A percentile compares a stretch with the other conserved stretches of the same genome.
Evolutionary conservation across 2,329 filamentous ascomycete species (phyloP).

Genomic region (Sarocladium kiliense): DNA sequence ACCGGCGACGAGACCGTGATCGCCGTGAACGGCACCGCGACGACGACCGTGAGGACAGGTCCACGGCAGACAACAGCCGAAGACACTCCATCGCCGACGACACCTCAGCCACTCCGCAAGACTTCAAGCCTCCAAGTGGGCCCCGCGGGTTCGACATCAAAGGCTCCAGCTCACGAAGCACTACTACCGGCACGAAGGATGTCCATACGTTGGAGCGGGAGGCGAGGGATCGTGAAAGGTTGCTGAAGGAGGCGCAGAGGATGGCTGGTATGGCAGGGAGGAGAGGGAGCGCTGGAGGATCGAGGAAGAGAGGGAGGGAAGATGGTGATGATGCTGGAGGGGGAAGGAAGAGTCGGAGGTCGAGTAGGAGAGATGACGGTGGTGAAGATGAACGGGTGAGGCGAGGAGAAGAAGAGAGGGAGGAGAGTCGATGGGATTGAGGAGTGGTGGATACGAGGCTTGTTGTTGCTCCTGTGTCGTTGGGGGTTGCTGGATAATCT

Average conservation of each 20-base stretch:
- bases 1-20: constrained; percentile 23
- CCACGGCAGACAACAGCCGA: constrained; percentile 26
- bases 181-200: constrained; percentile 33
- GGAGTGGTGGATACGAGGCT: neutral
- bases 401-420: constrained; percentile 55
- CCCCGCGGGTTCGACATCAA: constrained; percentile 35
- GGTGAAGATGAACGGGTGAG: constrained; percentile 49
- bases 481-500: too few species aligned
- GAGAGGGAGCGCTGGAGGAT: constrained; percentile 34
- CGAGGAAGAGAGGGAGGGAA: constrained; percentile 33
- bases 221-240: constrained; percentile 58
- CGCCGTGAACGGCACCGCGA: constrained; percentile 20
- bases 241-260: constrained; percentile 64
- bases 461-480: too few species aligned
- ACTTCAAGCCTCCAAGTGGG: constrained; percentile 30
- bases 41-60: constrained; percentile 29
- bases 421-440: constrained; percentile 45
- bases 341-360: constrained; percentile 34
- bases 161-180: constrained; percentile 16
- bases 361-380: constrained; percentile 42
- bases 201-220: constrained; percentile 68
- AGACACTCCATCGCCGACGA: constrained; percentile 20
- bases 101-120: neutral
- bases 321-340: constrained; percentile 33
- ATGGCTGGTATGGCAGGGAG: constrained; percentile 49